These are phyloP conservation scores for Alternaria sp. DNA, from an alignment of 2,329 filamentous ascomycete species.

Conservation along the genomic window DNA sequence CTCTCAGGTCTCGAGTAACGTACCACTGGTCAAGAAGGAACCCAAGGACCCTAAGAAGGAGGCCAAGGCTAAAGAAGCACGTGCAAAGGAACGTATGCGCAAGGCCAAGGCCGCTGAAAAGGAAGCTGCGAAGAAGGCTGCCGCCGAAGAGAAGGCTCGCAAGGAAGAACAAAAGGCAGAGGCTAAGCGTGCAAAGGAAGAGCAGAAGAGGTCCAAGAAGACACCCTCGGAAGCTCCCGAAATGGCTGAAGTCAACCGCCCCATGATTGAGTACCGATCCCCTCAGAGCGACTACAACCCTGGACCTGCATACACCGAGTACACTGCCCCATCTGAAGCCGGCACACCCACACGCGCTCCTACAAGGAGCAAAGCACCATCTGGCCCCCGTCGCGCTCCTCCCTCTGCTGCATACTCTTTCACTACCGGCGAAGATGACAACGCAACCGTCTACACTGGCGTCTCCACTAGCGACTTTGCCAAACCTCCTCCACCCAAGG, in stretches of 20 bases:
- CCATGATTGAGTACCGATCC: constrained; percentile 33
- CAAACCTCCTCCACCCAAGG: constrained; percentile 23
- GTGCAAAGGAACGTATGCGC: constrained; percentile 60
- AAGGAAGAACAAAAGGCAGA: constrained; percentile 52
- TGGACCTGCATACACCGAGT: constrained; percentile 34
- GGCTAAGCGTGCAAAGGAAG: constrained; percentile 50
- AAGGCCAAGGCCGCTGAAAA: constrained; percentile 56
- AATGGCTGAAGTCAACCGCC: constrained; percentile 37
- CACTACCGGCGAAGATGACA: constrained; percentile 57
- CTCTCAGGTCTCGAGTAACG: constrained; percentile 52
- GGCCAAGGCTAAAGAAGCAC: constrained; percentile 48
- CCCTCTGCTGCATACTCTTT: constrained; percentile 58
- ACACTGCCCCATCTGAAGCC: constrained; percentile 39
- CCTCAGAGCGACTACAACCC: constrained; percentile 27
- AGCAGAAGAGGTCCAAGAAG: constrained; percentile 56
- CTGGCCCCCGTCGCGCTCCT: constrained; percentile 41
- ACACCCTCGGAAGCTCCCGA: constrained; percentile 41
- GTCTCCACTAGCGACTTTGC: constrained; percentile 51
- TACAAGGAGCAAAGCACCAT: constrained; percentile 24
- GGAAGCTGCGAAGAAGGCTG: constrained; percentile 42
- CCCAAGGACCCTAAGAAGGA: constrained; percentile 51
- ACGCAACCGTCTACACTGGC: constrained; percentile 51
- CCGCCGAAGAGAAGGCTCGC: constrained; percentile 53
- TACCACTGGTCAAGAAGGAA: constrained; percentile 54
- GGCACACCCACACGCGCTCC: constrained; percentile 24